A percentile compares a stretch with the other conserved stretches of the same genome.
Conservation (phyloP, 1,284 basidiomycete species). For the Golubevia sp. region DNA sequence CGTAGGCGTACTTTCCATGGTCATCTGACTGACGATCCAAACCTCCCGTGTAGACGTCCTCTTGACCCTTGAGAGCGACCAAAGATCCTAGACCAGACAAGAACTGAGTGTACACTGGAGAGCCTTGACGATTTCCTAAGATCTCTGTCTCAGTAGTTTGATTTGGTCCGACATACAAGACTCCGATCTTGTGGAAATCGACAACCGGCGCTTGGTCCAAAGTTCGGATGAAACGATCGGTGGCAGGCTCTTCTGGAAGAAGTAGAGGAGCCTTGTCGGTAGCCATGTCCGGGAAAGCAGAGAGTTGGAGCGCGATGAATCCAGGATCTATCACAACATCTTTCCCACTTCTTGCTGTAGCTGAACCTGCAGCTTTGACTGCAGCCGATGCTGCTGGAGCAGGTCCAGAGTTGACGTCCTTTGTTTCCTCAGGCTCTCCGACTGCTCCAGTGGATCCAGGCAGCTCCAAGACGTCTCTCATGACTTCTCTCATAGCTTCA, state of each 20-base stretch:
- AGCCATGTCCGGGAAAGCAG: constrained; percentile 48
- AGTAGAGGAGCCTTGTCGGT: constrained; percentile 35
- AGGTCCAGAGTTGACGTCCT: not conserved
- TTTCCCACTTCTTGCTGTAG: not conserved
- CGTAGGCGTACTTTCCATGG: constrained; percentile 68
- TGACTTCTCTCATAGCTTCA: constrained; percentile 27
- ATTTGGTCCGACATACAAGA: constrained; percentile 50
- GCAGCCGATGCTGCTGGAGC: not conserved
- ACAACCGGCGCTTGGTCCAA: constrained; percentile 57
- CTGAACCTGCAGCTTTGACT: not conserved
- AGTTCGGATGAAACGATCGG: constrained; percentile 44
- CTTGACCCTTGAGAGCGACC: constrained; percentile 46
- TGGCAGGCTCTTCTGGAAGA: constrained; percentile 44
- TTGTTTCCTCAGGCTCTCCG: not conserved
- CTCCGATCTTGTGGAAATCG: constrained; percentile 61
- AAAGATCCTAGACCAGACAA: constrained; percentile 49
- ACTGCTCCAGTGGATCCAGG: not conserved
- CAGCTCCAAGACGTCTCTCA: constrained; percentile 24
- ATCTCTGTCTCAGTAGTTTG: constrained; percentile 51
- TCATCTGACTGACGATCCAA: constrained; percentile 51
- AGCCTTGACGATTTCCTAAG: constrained; percentile 52
- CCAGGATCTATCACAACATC: constrained; percentile 32
- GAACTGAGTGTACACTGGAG: constrained; percentile 52
- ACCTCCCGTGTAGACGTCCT: constrained; percentile 57
- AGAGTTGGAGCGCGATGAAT: constrained; percentile 56